A percentile compares a stretch with the other conserved stretches of the same genome.
Evolutionary conservation across 441 rosid species (phyloP).

Genomic region (Croton setiger): DNA sequence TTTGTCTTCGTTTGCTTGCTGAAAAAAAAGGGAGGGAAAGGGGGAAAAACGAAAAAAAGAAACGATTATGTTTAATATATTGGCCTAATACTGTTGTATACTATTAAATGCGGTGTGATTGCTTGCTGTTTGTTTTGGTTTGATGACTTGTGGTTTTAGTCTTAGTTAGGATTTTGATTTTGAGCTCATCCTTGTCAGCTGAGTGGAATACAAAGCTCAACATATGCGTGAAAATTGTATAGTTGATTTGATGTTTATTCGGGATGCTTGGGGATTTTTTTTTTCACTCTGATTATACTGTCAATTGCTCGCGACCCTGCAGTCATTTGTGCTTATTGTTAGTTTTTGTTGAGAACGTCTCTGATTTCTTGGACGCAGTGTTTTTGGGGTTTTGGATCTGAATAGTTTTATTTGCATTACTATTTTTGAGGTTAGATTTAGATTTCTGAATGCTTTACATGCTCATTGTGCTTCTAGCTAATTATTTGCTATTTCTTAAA

Average conservation of each 20-base stretch:
- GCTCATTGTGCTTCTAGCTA: too few relatives aligned
- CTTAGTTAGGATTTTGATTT: not conserved
- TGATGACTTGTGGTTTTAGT: not conserved
- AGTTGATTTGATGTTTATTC: not conserved
- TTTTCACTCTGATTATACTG: not conserved
- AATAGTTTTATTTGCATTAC: not conserved
- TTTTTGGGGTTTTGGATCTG: constrained; percentile 18
- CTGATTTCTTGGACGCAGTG: not conserved
- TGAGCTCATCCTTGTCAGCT: not conserved
- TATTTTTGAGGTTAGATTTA: not conserved
- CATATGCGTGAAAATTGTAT: not conserved
- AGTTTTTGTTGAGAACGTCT: not conserved
- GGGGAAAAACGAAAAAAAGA: not conserved
- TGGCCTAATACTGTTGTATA: not conserved
- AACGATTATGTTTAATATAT: not conserved
- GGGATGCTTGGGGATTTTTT: not conserved
- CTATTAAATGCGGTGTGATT: not conserved
- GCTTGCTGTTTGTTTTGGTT: not conserved
- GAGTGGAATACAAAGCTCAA: not conserved
- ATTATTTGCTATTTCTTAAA: too few relatives aligned
- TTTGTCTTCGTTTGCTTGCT: constrained; percentile 1
- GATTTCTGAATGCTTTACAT: not conserved
- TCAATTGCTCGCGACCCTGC: not conserved
- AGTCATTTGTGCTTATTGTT: not conserved
- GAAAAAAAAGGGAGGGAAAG: constrained; percentile 8